Evolutionary conservation across 176 grass and related monocot genomes (phyloP), one percentile per base, ranked within the genome.

Genomic region (Poa annua): DNA sequence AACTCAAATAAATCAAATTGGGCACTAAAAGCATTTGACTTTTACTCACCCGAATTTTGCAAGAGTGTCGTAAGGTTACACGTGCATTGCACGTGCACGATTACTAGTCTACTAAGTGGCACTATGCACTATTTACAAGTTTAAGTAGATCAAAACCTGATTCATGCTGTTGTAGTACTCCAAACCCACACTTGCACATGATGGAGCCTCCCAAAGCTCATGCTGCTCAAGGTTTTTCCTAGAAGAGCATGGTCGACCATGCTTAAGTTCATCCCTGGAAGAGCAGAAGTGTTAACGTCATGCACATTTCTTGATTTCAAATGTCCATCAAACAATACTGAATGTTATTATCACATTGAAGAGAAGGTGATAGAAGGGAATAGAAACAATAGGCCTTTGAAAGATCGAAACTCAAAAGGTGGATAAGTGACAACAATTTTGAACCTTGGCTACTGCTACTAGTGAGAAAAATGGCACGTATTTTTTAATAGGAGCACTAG

Each of bases 111-210:
- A 25, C 44, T 17, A 10, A 73, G 45, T 48, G 42, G 42, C 42
- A 48, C 45, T 4, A 48, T 67, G n/a, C n/a, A 45, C 41, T 45
- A 14, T 71, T 6, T 47, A 25, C 11, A 71, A 47, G 14, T 13
- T 45, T 15, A 13, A 71, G 68, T 8, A 71, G 39, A 71, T 8
- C 5, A 71, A 67, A 25, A 71, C 68, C 68, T 71, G 39, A 48
- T 71, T 71, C 21, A 71, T 71, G 68, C n/a, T 16, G 41, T 71
- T 71, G 68, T 71, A 71, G 68, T 15, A 12, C 48, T 71, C 68
- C 41, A 71, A 71, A 71, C n/a, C 68, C 12, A 2, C 6, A 2
- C 41, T 41, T 15, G 68, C 68, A 47, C 68, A 71, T 13, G 68
- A 2, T 44, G 68, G 5, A 21, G 68, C n/a, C 2, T 25, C 12